Base-by-base conservation (phyloP, 2,329 filamentous ascomycete species). In the Botrytis deweyae region DNA sequence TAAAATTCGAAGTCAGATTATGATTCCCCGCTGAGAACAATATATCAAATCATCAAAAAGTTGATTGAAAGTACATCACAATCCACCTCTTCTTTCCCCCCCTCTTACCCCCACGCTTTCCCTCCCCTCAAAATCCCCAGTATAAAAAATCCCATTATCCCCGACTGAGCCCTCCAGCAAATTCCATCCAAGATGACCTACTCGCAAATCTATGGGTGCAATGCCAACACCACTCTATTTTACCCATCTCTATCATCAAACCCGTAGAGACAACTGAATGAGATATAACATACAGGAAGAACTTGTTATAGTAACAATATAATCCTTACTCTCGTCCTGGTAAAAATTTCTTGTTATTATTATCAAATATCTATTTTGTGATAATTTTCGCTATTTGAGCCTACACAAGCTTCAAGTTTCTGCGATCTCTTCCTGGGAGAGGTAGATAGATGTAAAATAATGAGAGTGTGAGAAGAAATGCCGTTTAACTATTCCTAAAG, bases 1-100 rank as follows among this genome's bases (percentile, higher is more conserved):
- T 12, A 10, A 52, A 10, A 52, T n/a, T 6, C 12, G 0, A n/a
- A 6, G 0, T 52, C 0, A 1, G 49, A 1, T 25, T 52, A n/a
- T 52, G 22, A 3, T 14, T 6, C n/a, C 4, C 1, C 49, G 25
- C 10, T 52, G 46, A 49, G 22, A 1, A 49, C 9, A 25, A 1
- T 2, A 29, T 29, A 29, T 29, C 29, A 0, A 3, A 1, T 46
- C 2, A 46, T 0, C 44, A 22, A 46, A 9, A 8, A 20, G 44
- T 20, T 46, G 9, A 22, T 14, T 25, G 4, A 6, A 14, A 12
- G 22, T 25, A 0, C 22, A 12, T 52, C 22, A 4, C 2, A 0
- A 25, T 52, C 14, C 22, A 52, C 22, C 22, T 25, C 9, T 4
- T 10, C 8, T 49, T 12, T 8, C 5, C 4, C 12, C 4, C 14